Conservation (phyloP, 768 basidiomycete genomes). For the Sutorius australiensis region DNA sequence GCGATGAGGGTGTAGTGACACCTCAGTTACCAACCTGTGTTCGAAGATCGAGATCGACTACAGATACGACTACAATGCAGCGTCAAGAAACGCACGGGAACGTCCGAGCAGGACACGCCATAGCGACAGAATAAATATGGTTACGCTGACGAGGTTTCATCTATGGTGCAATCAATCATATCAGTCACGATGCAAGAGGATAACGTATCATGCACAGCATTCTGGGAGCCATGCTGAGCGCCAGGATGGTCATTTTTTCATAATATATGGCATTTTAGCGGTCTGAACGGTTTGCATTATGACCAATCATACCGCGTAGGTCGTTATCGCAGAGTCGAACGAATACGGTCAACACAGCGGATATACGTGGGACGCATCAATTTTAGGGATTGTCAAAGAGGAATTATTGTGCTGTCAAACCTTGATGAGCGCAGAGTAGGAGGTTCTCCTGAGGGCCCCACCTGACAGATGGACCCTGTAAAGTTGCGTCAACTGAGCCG, state of each 20-base stretch:
- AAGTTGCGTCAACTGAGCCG: constrained; percentile 16
- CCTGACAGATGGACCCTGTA: constrained; percentile 26
- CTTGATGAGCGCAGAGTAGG: constrained; percentile 17
- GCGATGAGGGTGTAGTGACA: not conserved
- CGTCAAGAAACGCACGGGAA: not conserved
- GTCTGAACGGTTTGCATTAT: not conserved
- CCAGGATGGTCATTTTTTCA: not conserved
- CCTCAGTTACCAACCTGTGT: not conserved
- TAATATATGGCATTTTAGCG: not conserved
- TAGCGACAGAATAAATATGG: constrained; percentile 21
- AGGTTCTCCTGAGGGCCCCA: constrained; percentile 8
- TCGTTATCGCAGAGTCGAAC: constrained; percentile 13
- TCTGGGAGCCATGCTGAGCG: not conserved
- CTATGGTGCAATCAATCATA: not conserved
- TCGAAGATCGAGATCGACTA: not conserved
- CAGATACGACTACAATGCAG: not conserved
- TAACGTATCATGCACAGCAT: not conserved
- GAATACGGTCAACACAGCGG: constrained; percentile 7
- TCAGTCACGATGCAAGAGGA: not conserved
- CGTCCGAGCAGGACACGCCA: constrained; percentile 2
- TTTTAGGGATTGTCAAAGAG: constrained; percentile 16
- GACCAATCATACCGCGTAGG: not conserved
- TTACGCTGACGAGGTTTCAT: not conserved
- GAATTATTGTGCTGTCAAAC: constrained; percentile 28
- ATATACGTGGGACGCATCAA: constrained; percentile 23